These are phyloP conservation scores for Lachancea sp. DNA, from an alignment of 805 yeast genomes.

Conservation along the genomic window DNA sequence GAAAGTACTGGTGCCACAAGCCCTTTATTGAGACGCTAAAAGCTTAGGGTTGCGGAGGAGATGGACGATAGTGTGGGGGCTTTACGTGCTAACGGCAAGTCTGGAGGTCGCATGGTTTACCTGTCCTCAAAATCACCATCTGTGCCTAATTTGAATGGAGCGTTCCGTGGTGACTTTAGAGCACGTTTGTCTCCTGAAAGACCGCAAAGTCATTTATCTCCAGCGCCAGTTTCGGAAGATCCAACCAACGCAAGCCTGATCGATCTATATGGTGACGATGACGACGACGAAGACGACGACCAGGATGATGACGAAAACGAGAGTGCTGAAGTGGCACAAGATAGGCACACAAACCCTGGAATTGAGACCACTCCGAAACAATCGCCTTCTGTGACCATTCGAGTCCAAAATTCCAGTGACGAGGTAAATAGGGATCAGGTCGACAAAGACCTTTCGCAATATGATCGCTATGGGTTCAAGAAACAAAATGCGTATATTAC, in stretches of 20 bases:
- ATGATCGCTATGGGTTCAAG: conserved; percentile 85
- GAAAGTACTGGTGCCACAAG: too few species aligned
- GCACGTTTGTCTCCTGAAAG: conserved; percentile 1
- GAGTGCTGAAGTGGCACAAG: not conserved
- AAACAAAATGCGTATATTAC: conserved; percentile 53
- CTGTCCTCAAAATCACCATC: conserved; percentile 8
- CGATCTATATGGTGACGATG: conserved; percentile 8
- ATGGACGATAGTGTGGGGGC: not conserved
- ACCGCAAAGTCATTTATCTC: conserved; percentile 1
- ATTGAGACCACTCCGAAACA: not conserved
- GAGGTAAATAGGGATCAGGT: not conserved
- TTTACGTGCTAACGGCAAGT: not conserved
- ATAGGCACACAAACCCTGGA: conserved; percentile 1
- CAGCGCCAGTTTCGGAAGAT: conserved; percentile 1
- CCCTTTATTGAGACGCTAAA: too few species aligned
- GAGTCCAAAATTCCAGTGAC: not conserved
- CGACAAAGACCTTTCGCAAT: conserved; percentile 15
- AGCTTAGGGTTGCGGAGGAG: too few species aligned
- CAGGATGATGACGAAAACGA: not conserved
- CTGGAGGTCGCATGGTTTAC: not conserved
- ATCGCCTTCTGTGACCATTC: not conserved
- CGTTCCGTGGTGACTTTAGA: not conserved
- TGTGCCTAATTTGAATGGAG: conserved; percentile 9
- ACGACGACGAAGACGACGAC: conserved; percentile 1
- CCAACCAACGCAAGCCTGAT: conserved; percentile 8